phyloP scores from a whole-genome alignment of 2,329 filamentous ascomycete genomes.

The Chaetomiaceae sp. region DNA sequence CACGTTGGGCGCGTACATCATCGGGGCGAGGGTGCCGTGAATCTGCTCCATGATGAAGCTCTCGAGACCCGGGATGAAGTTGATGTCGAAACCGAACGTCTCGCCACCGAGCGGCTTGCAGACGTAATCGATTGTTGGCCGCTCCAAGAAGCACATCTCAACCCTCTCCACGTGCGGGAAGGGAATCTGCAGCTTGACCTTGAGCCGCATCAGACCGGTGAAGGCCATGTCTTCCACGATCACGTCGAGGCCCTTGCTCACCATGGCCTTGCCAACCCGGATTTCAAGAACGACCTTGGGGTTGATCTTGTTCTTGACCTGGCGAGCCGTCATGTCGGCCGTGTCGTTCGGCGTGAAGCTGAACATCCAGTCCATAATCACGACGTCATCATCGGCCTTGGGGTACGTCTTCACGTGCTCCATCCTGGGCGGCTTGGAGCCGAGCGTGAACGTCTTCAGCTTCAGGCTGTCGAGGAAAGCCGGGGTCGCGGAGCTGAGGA shows the following conservation, averaged over 20 bases:
- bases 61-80: slow-evolving; percentile 94
- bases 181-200: slow-evolving; percentile 92
- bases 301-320: slow-evolving; percentile 93
- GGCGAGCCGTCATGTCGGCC: slow-evolving; percentile 81
- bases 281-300: slow-evolving; percentile 95
- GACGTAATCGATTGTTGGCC: slow-evolving; percentile 88
- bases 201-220: slow-evolving; percentile 90
- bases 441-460: slow-evolving; percentile 87
- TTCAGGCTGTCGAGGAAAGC: slow-evolving; percentile 89
- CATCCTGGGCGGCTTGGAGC: slow-evolving; percentile 89
- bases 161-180: slow-evolving; percentile 94
- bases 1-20: slow-evolving; percentile 98
- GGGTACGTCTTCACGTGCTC: slow-evolving; percentile 99
- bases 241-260: slow-evolving; percentile 93
- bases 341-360: slow-evolving; percentile 97
- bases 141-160: slow-evolving; percentile 89
- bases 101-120: slow-evolving; percentile 97
- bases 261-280: slow-evolving; percentile 88
- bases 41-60: slow-evolving; percentile 94
- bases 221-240: slow-evolving; percentile 98
- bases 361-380: slow-evolving; percentile 99
- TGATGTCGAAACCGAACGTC: slow-evolving; percentile 95
- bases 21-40: slow-evolving; percentile 84
- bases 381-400: slow-evolving; percentile 87
- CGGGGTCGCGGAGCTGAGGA: slow-evolving; percentile 85